These are phyloP conservation scores for Coleophoma crateriformis DNA, from an alignment of 2,329 filamentous ascomycete genomes.

Conservation along the genomic window DNA sequence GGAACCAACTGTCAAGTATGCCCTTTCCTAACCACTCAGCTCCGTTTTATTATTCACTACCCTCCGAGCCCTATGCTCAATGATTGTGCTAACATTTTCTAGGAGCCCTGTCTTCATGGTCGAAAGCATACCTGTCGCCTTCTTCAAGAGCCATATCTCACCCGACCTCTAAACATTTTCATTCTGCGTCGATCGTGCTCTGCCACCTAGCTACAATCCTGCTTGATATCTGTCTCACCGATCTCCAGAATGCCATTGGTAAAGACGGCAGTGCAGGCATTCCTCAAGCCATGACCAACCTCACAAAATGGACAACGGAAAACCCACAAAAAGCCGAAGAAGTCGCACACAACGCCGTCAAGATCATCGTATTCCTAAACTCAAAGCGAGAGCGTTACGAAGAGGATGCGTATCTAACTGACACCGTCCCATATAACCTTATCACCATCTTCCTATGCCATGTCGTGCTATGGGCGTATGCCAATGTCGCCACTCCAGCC, in stretches of 20 bases:
- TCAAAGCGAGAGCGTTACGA: background rate
- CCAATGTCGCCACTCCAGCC: conserved; percentile 5
- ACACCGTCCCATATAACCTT: conserved; percentile 13
- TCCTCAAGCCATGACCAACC: conserved; percentile 8
- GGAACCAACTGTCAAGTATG: conserved; percentile 4
- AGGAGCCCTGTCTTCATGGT: conserved; percentile 9
- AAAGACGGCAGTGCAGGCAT: conserved; percentile 12
- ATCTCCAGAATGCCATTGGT: conserved; percentile 16
- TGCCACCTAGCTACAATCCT: conserved; percentile 13
- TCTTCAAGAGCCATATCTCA: conserved; percentile 1
- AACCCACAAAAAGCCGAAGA: conserved; percentile 8
- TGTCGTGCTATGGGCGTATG: conserved; percentile 16
- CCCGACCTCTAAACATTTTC: conserved; percentile 10
- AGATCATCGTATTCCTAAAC: conserved; percentile 9
- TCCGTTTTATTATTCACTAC: background rate
- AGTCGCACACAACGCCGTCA: conserved; percentile 10
- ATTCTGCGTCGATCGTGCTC: conserved; percentile 9
- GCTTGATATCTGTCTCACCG: conserved; percentile 11
- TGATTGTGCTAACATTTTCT: background rate
- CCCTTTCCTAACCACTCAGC: background rate
- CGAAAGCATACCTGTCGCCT: conserved; percentile 6
- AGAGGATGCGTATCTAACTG: conserved; percentile 1
- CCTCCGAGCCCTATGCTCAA: background rate
- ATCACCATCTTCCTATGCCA: conserved; percentile 16
- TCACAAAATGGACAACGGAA: conserved; percentile 9